Base-by-base conservation (phyloP, 1,284 basidiomycete genomes). In the Cryptococcus maquisensis region DNA sequence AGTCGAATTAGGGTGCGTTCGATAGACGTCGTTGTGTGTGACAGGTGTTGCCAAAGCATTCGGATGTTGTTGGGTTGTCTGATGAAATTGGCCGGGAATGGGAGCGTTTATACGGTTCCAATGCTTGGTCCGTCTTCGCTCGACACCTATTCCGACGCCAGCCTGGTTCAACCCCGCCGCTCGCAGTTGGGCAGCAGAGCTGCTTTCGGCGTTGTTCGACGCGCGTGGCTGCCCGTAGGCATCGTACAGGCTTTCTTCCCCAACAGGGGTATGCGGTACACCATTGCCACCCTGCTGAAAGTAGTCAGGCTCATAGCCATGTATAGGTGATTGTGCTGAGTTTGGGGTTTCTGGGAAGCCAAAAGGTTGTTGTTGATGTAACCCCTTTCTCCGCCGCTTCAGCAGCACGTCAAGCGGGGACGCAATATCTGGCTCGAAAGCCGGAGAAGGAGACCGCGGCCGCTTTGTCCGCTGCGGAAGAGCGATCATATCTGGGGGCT, bases 381-480 rank as follows among this genome's bases (percentile, higher is more conserved):
- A 48, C 24, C 62, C 57, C 28, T 63, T 52, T 39, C 68, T 51
- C 8, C 69, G 65, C 1, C 71, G 63, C 54, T 74, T 74, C 18
- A 72, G 56, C 3, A 74, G 43, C 4, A 71, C 57, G 40, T 74
- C 70, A 3, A 74, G 54, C 1, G 72, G 72, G 1, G 72, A 74
- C 1, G 68, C 59, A 36, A 70, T 56, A 15, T 70, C 67, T 15
- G 55, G 48, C 18, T 58, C 57, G 20, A 61, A 38, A 3, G 55
- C 48, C 7, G 72, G 69, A 1, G 71, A 69, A 10, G 72, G 65
- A 2, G 70, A 72, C 42, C 70, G 62, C 42, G 62, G 61, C 20
- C 72, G 64, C 53, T 74, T 74, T 37, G 51, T 49, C 21, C 63
- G 48, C 2, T 57, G 52, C 8, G 62, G 57, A 28, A 61, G 57